These are phyloP conservation scores for Penicillium concentricum DNA, from an alignment of 2,329 filamentous ascomycete species.

Conservation along the genomic window DNA sequence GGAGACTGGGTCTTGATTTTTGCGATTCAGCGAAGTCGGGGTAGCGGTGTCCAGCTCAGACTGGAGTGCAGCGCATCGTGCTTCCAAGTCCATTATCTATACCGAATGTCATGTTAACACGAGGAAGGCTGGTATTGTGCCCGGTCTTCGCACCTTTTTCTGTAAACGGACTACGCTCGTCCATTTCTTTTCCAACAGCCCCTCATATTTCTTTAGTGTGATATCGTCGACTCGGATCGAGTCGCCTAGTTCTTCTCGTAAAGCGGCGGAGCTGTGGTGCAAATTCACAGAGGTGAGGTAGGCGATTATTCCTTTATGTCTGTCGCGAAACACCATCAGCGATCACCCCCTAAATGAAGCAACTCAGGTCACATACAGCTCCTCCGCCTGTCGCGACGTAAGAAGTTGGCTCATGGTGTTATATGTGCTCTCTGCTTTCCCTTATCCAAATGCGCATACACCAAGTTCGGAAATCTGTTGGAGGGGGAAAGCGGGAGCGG, in stretches of 20 bases:
- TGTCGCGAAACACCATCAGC: conserved; percentile 41
- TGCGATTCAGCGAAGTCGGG: conserved; percentile 71
- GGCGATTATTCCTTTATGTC: conserved; percentile 90
- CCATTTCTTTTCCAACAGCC: conserved; percentile 96
- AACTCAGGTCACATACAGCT: conserved; percentile 65
- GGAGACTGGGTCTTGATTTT: conserved; percentile 77
- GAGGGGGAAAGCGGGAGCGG: conserved; percentile 4
- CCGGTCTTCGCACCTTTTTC: conserved; percentile 65
- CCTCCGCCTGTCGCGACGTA: conserved; percentile 78
- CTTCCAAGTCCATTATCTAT: conserved; percentile 91
- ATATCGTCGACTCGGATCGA: conserved; percentile 69
- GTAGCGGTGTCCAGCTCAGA: conserved; percentile 81
- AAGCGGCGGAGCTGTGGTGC: conserved; percentile 64
- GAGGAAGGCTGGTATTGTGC: conserved; percentile 3
- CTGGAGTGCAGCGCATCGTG: conserved; percentile 70
- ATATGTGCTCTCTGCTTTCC: conserved; percentile 21
- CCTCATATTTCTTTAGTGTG: conserved; percentile 91
- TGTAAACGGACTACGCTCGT: conserved; percentile 91
- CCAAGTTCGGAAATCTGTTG: conserved; percentile 7
- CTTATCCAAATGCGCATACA: conserved; percentile 20
- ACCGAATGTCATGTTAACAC: conserved; percentile 15
- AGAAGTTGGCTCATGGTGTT: conserved; percentile 68
- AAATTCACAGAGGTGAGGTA: conserved; percentile 77
- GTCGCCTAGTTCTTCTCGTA: conserved; percentile 75
- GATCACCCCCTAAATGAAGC: conserved; percentile 1